Evolutionary conservation across 306 rosid species (phyloP).

Genomic region (Begonia masoniana): DNA sequence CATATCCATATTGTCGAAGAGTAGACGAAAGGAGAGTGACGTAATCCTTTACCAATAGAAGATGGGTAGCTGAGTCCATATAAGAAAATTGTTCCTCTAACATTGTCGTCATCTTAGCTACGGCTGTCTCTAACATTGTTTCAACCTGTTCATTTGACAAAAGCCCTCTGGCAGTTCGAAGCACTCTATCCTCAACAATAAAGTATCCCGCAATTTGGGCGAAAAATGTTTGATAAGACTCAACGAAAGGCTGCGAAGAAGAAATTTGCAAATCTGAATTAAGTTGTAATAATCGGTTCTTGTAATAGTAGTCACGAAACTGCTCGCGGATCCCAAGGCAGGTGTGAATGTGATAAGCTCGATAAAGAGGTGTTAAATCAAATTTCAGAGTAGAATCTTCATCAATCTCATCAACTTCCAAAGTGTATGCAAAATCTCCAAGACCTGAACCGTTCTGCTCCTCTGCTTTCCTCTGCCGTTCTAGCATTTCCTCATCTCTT

Average conservation of each 20-base stretch:
- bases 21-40: conserved; percentile 68
- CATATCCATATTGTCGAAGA: conserved; percentile 75
- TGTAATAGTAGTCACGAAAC: conserved; percentile 73
- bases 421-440: conserved; percentile 35
- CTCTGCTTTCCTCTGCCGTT: conserved; percentile 57
- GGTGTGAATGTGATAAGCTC: conserved; percentile 81
- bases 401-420: conserved; percentile 61
- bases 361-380: conserved; percentile 80
- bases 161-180: conserved; percentile 68
- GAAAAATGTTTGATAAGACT: conserved; percentile 61
- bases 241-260: conserved; percentile 63
- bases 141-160: conserved; percentile 57
- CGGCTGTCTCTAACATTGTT: conserved; percentile 78
- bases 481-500: conserved; percentile 67
- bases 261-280: conserved; percentile 80
- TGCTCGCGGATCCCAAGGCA: conserved; percentile 72
- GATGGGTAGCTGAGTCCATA: conserved; percentile 64
- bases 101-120: conserved; percentile 48
- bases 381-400: conserved; percentile 61
- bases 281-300: conserved; percentile 74
- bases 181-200: conserved; percentile 80
- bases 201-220: conserved; percentile 89
- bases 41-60: conserved; percentile 88
- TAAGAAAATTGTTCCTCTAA: conserved; percentile 60
- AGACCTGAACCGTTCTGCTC: conserved; percentile 31